phyloP scores from a whole-genome alignment of 345 rosid species.

The Syzygium aromaticum region DNA sequence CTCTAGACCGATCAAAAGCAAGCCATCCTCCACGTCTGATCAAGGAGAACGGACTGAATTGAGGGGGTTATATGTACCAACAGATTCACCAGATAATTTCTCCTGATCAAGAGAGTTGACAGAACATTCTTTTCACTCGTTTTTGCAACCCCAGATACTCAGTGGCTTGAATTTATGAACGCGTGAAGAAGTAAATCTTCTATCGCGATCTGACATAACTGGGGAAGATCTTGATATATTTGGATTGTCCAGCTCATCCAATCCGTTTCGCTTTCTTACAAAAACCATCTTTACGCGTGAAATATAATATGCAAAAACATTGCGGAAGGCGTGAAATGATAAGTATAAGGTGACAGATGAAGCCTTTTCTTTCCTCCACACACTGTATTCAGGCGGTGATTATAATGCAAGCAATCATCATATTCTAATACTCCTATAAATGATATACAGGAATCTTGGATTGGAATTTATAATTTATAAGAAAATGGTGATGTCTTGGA shows the following conservation, averaged over 20 bases:
- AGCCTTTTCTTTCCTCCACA: background rate
- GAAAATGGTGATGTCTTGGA: background rate
- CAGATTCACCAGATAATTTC: background rate
- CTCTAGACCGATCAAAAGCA: background rate
- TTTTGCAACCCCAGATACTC: background rate
- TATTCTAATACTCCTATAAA: background rate
- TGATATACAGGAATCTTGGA: background rate
- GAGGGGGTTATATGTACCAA: background rate
- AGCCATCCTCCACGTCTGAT: background rate
- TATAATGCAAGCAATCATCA: background rate
- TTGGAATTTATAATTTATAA: background rate
- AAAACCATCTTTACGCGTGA: background rate
- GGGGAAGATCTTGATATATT: background rate
- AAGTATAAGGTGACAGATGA: background rate
- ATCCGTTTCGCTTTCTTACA: background rate
- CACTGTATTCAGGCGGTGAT: background rate
- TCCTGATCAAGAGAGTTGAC: background rate
- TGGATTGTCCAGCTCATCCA: background rate
- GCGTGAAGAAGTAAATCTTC: background rate
- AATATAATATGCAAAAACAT: background rate
- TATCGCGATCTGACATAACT: background rate
- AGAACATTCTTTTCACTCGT: background rate
- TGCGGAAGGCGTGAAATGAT: background rate
- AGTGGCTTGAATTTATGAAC: background rate
- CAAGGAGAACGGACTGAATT: background rate